Conservation (phyloP, 768 basidiomycete species). For the Psilocybe tampanensis region DNA sequence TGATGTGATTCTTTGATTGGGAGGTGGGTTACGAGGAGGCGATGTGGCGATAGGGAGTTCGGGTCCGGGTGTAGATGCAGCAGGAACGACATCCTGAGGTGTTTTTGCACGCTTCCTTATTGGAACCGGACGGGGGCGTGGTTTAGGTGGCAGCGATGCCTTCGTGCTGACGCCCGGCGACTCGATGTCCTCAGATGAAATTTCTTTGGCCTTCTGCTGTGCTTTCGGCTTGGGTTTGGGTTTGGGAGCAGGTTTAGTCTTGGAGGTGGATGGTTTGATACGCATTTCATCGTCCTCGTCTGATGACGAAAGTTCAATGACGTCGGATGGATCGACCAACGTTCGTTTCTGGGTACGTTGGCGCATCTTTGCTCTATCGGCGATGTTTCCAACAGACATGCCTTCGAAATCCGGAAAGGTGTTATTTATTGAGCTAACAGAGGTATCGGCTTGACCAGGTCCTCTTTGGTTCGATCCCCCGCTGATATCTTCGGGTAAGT, state of each 20-base stretch:
- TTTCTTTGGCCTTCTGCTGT: slow-evolving; percentile 16
- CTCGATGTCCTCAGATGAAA: neutral
- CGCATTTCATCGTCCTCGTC: slow-evolving; percentile 40
- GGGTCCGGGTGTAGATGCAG: slow-evolving; percentile 4
- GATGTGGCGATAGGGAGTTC: slow-evolving; percentile 23
- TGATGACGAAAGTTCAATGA: slow-evolving; percentile 49
- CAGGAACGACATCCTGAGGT: neutral
- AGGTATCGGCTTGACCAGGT: slow-evolving; percentile 7
- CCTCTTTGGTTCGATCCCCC: neutral
- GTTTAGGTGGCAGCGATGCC: neutral
- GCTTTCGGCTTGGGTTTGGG: neutral
- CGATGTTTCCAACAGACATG: slow-evolving; percentile 36
- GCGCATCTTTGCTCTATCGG: slow-evolving; percentile 63
- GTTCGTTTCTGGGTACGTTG: slow-evolving; percentile 35
- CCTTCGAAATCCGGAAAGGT: slow-evolving; percentile 14
- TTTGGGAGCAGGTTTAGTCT: slow-evolving; percentile 26
- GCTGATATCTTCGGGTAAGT: neutral
- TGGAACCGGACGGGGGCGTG: slow-evolving; percentile 22
- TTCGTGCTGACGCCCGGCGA: neutral
- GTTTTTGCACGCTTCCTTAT: slow-evolving; percentile 8
- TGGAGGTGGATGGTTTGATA: slow-evolving; percentile 29
- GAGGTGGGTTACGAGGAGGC: neutral
- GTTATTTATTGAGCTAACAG: slow-evolving; percentile 3
- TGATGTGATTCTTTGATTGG: neutral
- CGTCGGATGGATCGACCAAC: slow-evolving; percentile 22